A percentile compares a stretch with the other conserved stretches of the same genome.
Conservation (phyloP, 2,329 filamentous ascomycete genomes). For the Teratosphaeria pseudoeucalypti region DNA sequence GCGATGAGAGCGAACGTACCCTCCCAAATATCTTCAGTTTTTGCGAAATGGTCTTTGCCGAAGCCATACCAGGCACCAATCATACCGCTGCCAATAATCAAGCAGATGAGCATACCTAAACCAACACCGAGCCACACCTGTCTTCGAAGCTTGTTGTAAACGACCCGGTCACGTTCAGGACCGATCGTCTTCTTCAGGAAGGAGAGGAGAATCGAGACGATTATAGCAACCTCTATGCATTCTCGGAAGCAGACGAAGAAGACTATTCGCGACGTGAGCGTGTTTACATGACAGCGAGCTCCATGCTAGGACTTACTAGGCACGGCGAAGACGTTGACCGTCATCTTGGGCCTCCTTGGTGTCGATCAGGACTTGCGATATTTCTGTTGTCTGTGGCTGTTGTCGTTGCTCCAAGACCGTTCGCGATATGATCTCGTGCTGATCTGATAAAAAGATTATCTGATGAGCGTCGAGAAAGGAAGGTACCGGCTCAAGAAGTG, state of each 20-base stretch:
- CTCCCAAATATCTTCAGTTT: slow-evolving; percentile 68
- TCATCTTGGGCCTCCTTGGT: slow-evolving; percentile 31
- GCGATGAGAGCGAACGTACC: slow-evolving; percentile 68
- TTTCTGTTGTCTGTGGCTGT: not conserved
- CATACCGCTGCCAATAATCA: slow-evolving; percentile 55
- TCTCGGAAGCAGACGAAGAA: slow-evolving; percentile 91
- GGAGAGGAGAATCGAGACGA: slow-evolving; percentile 75
- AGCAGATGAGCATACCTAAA: slow-evolving; percentile 52
- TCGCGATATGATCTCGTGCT: not conserved
- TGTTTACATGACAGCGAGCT: not conserved
- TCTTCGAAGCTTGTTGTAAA: slow-evolving; percentile 47
- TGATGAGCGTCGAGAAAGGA: not conserved
- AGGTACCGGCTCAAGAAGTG: not conserved
- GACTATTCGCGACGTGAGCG: slow-evolving; percentile 33
- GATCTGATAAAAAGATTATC: slow-evolving; percentile 1
- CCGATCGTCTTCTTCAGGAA: slow-evolving; percentile 75
- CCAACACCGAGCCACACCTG: slow-evolving; percentile 60
- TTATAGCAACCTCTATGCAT: slow-evolving; percentile 70
- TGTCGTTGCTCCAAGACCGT: not conserved
- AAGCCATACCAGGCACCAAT: slow-evolving; percentile 66
- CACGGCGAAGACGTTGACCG: slow-evolving; percentile 62
- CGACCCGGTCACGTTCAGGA: slow-evolving; percentile 41
- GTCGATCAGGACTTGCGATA: not conserved
- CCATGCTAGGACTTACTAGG: slow-evolving; percentile 36
- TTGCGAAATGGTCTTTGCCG: slow-evolving; percentile 55